These are phyloP conservation scores for Candida arabinofermentans DNA, from an alignment of 805 yeast genomes.

Conservation along the genomic window DNA sequence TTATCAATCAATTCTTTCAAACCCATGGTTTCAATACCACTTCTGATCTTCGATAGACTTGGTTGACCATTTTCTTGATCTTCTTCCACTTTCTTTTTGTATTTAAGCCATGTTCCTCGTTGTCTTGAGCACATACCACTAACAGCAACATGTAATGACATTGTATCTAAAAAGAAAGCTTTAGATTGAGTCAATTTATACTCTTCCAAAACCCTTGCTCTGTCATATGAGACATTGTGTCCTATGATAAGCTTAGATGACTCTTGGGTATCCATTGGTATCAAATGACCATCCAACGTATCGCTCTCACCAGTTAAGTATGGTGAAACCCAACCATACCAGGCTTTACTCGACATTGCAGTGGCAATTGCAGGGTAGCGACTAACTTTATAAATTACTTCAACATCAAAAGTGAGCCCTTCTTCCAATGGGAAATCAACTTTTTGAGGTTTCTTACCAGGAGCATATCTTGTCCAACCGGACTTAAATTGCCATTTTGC, in stretches of 20 bases:
- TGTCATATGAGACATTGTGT: constrained; percentile 85
- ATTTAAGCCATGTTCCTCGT: constrained; percentile 70
- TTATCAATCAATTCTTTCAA: constrained; percentile 26
- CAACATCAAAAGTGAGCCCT: constrained; percentile 83
- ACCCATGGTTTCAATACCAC: constrained; percentile 20
- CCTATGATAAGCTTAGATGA: constrained; percentile 69
- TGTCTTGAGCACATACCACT: constrained; percentile 93
- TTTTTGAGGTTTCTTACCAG: constrained; percentile 45
- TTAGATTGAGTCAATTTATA: constrained; percentile 63
- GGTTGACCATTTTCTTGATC: constrained; percentile 14
- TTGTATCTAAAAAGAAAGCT: constrained; percentile 82
- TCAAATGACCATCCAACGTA: constrained; percentile 51
- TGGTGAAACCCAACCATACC: constrained; percentile 97
- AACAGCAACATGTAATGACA: constrained; percentile 87
- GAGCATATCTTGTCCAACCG: constrained; percentile 81
- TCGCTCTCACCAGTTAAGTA: constrained; percentile 55
- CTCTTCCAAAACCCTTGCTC: constrained; percentile 84
- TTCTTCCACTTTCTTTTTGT: constrained; percentile 37
- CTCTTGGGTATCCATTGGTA: constrained; percentile 62
- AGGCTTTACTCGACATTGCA: constrained; percentile 70
- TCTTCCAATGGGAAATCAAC: constrained; percentile 73
- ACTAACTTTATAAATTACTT: constrained; percentile 72
- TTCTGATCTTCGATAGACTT: constrained; percentile 16
- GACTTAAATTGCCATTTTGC: constrained; percentile 50
- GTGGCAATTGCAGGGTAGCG: constrained; percentile 77